A percentile compares a stretch with the other conserved stretches of the same genome.
phyloP scores from a whole-genome alignment of 2,329 filamentous ascomycete species.

The Cordyceps fumosorosea region DNA sequence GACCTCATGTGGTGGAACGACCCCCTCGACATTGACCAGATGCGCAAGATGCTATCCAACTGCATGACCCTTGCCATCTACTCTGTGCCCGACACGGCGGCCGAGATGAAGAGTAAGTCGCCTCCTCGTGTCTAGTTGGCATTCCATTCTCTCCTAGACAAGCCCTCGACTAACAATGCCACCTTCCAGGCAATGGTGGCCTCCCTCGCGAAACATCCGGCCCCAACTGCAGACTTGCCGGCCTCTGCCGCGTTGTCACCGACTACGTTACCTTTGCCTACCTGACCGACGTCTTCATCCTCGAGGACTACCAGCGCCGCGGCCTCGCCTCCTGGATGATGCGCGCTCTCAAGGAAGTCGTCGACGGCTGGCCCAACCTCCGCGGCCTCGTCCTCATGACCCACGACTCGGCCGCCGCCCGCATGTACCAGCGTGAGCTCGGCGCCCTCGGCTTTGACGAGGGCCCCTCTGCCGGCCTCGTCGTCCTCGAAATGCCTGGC shows the following conservation, averaged over 20 bases:
- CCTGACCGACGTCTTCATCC: constrained; percentile 60
- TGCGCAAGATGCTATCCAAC: constrained; percentile 48
- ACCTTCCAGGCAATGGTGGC: constrained; percentile 24
- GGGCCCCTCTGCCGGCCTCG: constrained; percentile 32
- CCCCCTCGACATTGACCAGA: constrained; percentile 38
- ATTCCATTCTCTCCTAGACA: no score
- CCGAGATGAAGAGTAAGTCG: constrained; percentile 31
- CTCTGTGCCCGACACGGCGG: constrained; percentile 30
- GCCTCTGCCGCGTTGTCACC: constrained; percentile 53
- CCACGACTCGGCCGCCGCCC: constrained; percentile 30
- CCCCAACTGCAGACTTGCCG: constrained; percentile 30
- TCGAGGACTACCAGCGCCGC: constrained; percentile 50
- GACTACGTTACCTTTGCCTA: constrained; percentile 65
- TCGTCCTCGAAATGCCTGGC: constrained; percentile 36
- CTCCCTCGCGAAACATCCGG: constrained; percentile 25
- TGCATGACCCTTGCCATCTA: constrained; percentile 58
- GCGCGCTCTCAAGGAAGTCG: constrained; percentile 49
- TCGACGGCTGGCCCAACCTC: constrained; percentile 51
- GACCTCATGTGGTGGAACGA: constrained; percentile 57
- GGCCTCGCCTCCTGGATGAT: constrained; percentile 63
- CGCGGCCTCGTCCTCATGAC: constrained; percentile 53
- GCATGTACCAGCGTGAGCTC: constrained; percentile 42
- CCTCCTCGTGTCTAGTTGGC: no score
- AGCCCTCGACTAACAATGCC: no score
- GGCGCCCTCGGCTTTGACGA: constrained; percentile 39